A percentile compares a stretch with the other conserved stretches of the same genome.
Evolutionary conservation across 2,329 filamentous ascomycete genomes (phyloP).

Genomic region (Chaetomiaceae sp.): DNA sequence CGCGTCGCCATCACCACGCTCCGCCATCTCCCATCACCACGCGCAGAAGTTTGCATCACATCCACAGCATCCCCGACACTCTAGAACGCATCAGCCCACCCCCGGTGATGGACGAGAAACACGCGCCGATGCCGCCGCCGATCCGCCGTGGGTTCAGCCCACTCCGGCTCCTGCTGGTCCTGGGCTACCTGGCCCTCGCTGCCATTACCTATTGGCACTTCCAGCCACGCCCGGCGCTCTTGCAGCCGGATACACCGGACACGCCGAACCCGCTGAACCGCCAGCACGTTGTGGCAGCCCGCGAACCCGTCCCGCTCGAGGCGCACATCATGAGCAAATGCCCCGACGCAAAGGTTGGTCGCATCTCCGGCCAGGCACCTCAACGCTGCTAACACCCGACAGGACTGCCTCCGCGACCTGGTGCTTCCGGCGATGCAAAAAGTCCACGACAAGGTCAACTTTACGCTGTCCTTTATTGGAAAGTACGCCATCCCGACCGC

Average conservation of each 20-base stretch:
- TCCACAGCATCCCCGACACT: too few species aligned
- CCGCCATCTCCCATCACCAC: too few species aligned
- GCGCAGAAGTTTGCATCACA: too few species aligned
- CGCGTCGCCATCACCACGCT: too few species aligned
- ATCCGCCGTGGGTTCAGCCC: conserved; percentile 18
- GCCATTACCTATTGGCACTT: conserved; percentile 14
- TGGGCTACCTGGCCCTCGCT: conserved; percentile 12
- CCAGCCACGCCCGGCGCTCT: neutral
- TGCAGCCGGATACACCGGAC: neutral
- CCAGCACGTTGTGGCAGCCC: neutral
- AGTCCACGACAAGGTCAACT: conserved; percentile 79
- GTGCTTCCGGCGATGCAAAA: conserved; percentile 83
- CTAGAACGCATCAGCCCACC: neutral
- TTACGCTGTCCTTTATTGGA: conserved; percentile 86
- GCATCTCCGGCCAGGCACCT: neutral
- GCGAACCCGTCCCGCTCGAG: conserved; percentile 65
- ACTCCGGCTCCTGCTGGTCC: conserved; percentile 8
- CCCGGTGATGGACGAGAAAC: conserved; percentile 20
- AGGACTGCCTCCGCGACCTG: conserved; percentile 73
- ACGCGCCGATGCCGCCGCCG: conserved; percentile 18
- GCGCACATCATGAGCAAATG: conserved; percentile 98
- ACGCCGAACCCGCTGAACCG: neutral
- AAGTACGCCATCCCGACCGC: conserved; percentile 45
- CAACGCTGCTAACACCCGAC: conserved; percentile 3
- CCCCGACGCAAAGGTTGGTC: conserved; percentile 67